Percentiles rank a stretch among this genome's conserved stretches.
Conservation (phyloP, 352 stramenopile genomes). For the Elongisporangium prolatum region DNA sequence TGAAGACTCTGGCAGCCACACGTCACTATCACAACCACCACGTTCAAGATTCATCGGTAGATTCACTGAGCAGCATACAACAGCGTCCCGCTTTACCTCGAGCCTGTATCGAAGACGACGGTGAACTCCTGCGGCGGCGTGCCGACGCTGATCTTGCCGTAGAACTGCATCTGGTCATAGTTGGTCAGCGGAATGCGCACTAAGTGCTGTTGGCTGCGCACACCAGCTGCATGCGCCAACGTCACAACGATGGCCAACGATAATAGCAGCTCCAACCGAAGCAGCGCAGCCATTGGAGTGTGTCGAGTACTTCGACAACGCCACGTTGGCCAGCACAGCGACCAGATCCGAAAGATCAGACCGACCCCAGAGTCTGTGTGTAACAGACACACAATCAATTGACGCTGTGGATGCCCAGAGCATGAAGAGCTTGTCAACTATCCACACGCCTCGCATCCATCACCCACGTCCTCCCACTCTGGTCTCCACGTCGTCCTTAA, state of each 20-base stretch:
- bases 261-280: background rate
- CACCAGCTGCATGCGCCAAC: background rate
- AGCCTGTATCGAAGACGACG: constrained; percentile 80
- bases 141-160: constrained; percentile 48
- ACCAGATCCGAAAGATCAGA: background rate
- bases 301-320: background rate
- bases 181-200: constrained; percentile 70
- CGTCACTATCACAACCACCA: constrained; percentile 22
- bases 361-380: background rate
- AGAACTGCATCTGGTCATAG: constrained; percentile 76
- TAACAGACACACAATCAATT: background rate
- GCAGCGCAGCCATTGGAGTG: background rate
- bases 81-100: constrained; percentile 22
- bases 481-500: background rate
- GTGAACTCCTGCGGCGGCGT: constrained; percentile 57
- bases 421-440: background rate
- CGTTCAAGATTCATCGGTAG: background rate
- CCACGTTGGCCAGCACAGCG: background rate
- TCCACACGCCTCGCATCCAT: background rate
- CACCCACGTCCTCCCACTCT: background rate
- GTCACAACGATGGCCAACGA: background rate
- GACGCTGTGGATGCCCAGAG: too few species aligned
- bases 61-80: background rate
- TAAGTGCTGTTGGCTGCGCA: constrained; percentile 7
- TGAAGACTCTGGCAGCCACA: constrained; percentile 42